A percentile compares a stretch with the other conserved stretches of the same genome.
These are phyloP conservation scores for Cynara cardunculus DNA, from an alignment of 129 eudicot species.

Conservation along the genomic window DNA sequence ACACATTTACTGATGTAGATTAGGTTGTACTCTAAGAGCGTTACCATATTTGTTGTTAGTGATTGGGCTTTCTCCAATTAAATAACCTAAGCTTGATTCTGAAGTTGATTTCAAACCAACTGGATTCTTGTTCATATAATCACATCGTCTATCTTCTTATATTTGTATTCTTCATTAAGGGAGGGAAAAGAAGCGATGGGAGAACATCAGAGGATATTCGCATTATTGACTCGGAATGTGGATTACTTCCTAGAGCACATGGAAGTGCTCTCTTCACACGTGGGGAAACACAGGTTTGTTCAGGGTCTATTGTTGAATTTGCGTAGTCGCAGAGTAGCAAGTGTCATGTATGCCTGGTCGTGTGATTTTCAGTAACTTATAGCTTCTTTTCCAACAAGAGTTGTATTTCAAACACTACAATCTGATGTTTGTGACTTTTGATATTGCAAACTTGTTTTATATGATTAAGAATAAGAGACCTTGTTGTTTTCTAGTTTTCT, in stretches of 20 bases:
- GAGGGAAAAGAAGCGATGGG: constrained; percentile 97
- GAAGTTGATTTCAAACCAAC: background rate
- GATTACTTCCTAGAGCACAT: constrained; percentile 98
- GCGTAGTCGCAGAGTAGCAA: background rate
- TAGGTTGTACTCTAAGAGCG: background rate
- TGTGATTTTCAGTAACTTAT: background rate
- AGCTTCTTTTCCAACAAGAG: background rate
- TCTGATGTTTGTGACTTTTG: background rate
- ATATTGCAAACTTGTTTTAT: background rate
- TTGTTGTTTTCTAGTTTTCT: background rate
- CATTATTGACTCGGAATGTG: constrained; percentile 75
- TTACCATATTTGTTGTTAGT: background rate
- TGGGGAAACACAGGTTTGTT: constrained; percentile 96
- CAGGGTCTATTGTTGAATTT: background rate
- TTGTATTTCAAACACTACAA: background rate
- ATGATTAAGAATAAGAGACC: background rate
- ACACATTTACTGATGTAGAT: background rate
- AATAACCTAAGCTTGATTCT: background rate
- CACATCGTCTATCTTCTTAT: constrained; percentile 3
- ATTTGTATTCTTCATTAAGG: constrained; percentile 39
- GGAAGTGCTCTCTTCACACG: constrained; percentile 99
- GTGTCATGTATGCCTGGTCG: background rate
- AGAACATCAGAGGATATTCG: constrained; percentile 82
- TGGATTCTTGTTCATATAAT: background rate
- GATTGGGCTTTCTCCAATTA: background rate